phyloP scores from a whole-genome alignment of 177 flowering plant genomes.

The Tripterygium wilfordii region DNA sequence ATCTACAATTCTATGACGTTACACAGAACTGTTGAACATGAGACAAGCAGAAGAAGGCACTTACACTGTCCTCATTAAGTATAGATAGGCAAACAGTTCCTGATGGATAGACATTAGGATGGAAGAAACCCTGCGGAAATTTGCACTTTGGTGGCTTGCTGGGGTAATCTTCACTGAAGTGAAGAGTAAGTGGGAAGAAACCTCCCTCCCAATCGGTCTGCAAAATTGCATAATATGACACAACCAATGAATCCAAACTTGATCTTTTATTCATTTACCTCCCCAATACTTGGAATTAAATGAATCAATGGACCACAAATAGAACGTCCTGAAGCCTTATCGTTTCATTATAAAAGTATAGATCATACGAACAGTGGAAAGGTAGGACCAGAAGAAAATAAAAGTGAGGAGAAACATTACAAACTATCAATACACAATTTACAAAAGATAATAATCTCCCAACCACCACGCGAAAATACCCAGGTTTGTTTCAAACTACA shows the following conservation, averaged over 20 bases:
- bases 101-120: constrained; percentile 46
- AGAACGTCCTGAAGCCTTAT: no score
- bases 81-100: constrained; percentile 55
- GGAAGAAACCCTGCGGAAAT: constrained; percentile 68
- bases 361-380: no score
- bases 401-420: no score
- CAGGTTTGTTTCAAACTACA: no score
- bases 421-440: no score
- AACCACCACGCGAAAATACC: no score
- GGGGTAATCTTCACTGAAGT: constrained; percentile 70
- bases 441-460: no score
- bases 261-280: no score
- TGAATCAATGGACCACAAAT: no score
- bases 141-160: constrained; percentile 80
- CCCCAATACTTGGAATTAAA: not conserved
- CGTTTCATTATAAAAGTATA: not conserved
- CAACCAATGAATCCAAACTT: no score
- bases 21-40: not conserved
- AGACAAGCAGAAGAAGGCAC: constrained; percentile 13
- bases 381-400: no score
- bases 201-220: constrained; percentile 84
- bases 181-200: constrained; percentile 46
- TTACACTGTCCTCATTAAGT: constrained; percentile 68
- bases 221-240: constrained; percentile 2
- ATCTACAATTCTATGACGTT: not conserved